These are phyloP conservation scores for Pseudogymnoascus sp. DNA, from an alignment of 2,329 filamentous ascomycete species.

Conservation along the genomic window DNA sequence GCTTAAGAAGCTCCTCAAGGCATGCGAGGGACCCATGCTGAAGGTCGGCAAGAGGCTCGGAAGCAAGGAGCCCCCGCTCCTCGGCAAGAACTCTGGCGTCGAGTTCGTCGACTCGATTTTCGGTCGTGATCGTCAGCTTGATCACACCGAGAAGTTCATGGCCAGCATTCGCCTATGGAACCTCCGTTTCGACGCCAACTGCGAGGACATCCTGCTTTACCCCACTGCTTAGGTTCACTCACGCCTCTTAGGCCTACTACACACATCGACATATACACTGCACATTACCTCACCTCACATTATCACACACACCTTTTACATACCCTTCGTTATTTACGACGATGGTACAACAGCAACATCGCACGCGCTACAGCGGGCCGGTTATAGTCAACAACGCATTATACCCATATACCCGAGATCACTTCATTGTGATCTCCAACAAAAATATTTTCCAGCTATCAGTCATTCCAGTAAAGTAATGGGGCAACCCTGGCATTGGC, in stretches of 20 bases:
- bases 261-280: background rate
- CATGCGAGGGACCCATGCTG: constrained; percentile 92
- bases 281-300: background rate
- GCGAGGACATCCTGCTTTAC: constrained; percentile 67
- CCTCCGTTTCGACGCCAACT: constrained; percentile 91
- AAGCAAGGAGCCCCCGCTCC: constrained; percentile 44
- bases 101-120: constrained; percentile 97
- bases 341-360: constrained; percentile 2
- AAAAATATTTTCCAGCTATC: constrained; percentile 9
- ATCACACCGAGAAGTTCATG: constrained; percentile 90
- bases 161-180: constrained; percentile 80
- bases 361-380: constrained; percentile 4
- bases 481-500: constrained; percentile 7
- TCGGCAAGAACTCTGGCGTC: constrained; percentile 85
- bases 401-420: constrained; percentile 8
- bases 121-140: constrained; percentile 79
- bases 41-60: constrained; percentile 69
- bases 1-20: constrained; percentile 78
- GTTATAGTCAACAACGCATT: constrained; percentile 6
- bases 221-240: constrained; percentile 6
- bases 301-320: background rate
- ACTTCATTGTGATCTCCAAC: background rate
- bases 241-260: background rate
- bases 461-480: constrained; percentile 6
- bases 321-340: background rate